Evolutionary conservation across 805 yeast species (phyloP), one percentile per base, ranked within the genome.

Genomic region (Isabelozyma gotoi): DNA sequence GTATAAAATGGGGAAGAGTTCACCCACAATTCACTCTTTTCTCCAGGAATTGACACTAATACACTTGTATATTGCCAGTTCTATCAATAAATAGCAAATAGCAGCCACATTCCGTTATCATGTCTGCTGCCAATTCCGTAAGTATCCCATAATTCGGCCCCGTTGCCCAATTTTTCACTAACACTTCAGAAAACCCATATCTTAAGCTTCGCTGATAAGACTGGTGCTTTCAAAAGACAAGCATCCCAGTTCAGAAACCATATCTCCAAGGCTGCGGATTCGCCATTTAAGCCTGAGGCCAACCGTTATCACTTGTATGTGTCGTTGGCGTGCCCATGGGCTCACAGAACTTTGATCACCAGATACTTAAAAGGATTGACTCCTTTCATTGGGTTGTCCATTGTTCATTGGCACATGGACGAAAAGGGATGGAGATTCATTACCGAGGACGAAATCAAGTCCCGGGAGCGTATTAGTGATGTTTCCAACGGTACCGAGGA

Each of bases 321-420:
- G 8, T 85, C 94, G 0, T 72, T 76, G 39, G 96, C 96, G 2
- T 92, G 99, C 66, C 98, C 99, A 3, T 92, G 97, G 91, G 97
- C 97, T 1, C 96, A 88, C 59, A 76, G 98, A 49, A 81, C 91
- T 0, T 71, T 91, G 45, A 84, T 89, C 41, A 74, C 84, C 2
- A 69, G 97, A 42, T 65, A 76, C 10, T 70, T 92, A 49, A 89
- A 90, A 68, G 96, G 96, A 1, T 64, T 72, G 55, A 50, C 74
- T 1, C 67, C 78, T 1, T 64, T 84, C 8, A 80, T 85, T 47
- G 78, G 81, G 2, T 73, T 84, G 24, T 81, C 91, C 16, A 89
- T 88, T 33, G 97, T 92, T 10, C 95, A 90, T 63, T 90, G 97
- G 92, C 83, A 81, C 56, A 77, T 92, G 85, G 96, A 86, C 51